Conservation (phyloP, 2,329 filamentous ascomycete genomes). For the Thelonectria rubi region DNA sequence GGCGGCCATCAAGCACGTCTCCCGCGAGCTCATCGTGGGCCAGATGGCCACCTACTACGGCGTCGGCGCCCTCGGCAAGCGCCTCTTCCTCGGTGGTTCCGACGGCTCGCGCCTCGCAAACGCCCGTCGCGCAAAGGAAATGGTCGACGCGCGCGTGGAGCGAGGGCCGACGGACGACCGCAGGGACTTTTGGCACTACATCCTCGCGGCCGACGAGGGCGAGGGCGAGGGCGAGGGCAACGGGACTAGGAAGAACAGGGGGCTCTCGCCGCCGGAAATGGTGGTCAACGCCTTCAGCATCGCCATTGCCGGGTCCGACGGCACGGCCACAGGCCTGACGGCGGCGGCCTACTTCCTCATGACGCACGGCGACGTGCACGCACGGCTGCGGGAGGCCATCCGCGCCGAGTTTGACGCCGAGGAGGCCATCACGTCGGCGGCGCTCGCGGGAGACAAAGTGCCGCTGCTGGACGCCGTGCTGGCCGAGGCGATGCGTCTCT, state of each 20-base stretch:
- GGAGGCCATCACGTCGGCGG: slow-evolving; percentile 12
- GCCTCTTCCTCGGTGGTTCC: background rate
- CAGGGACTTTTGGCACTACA: slow-evolving; percentile 37
- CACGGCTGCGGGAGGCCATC: slow-evolving; percentile 8
- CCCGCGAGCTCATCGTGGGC: slow-evolving; percentile 33
- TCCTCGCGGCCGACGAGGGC: slow-evolving; percentile 24
- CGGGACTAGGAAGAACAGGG: slow-evolving; percentile 6
- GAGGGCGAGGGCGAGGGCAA: slow-evolving; percentile 8
- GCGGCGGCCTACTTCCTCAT: slow-evolving; percentile 24
- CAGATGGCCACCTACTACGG: slow-evolving; percentile 32
- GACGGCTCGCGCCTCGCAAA: slow-evolving; percentile 24
- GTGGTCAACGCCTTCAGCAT: slow-evolving; percentile 36
- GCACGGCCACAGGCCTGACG: slow-evolving; percentile 31
- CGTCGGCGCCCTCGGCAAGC: background rate
- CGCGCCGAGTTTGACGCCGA: slow-evolving; percentile 19
- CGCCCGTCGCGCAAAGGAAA: slow-evolving; percentile 27
- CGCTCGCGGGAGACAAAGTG: slow-evolving; percentile 11
- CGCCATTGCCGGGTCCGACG: slow-evolving; percentile 35
- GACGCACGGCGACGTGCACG: slow-evolving; percentile 16
- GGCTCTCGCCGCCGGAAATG: slow-evolving; percentile 29
- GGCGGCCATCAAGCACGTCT: slow-evolving; percentile 29
- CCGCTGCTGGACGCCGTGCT: slow-evolving; percentile 31
- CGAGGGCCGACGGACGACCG: slow-evolving; percentile 31
- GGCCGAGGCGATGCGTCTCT: slow-evolving; percentile 32
- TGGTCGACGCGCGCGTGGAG: slow-evolving; percentile 29